Percentiles rank a stretch among this genome's conserved stretches.
Conservation (phyloP, 306 rosid genomes). For the Corylus americana region DNA sequence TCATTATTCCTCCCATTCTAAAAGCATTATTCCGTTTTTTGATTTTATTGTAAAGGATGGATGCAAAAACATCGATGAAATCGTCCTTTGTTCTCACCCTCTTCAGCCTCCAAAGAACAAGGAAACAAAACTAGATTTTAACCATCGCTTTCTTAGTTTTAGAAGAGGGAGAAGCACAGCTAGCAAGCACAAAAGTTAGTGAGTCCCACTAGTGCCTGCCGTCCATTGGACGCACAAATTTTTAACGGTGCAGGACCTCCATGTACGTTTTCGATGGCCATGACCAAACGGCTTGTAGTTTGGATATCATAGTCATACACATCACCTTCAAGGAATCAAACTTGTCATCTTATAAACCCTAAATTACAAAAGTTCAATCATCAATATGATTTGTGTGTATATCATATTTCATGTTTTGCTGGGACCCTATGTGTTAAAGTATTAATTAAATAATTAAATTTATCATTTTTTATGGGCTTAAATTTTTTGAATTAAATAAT, state of each 20-base stretch:
- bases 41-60: no score
- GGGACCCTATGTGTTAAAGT: slow-evolving; percentile 21
- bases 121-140: background rate
- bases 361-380: background rate
- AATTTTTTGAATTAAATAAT: no score
- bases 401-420: slow-evolving; percentile 5
- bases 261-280: slow-evolving; percentile 11
- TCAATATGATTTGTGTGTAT: slow-evolving; percentile 19
- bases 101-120: background rate
- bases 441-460: no score
- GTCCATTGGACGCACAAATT: slow-evolving; percentile 6
- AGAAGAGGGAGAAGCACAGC: background rate
- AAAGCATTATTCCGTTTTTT: no score
- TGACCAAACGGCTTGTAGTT: slow-evolving; percentile 21
- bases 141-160: background rate
- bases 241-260: background rate
- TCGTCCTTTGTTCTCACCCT: background rate
- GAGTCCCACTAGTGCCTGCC: slow-evolving; percentile 5
- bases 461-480: no score
- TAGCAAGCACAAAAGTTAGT: background rate
- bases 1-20: no score
- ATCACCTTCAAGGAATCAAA: slow-evolving; percentile 14
- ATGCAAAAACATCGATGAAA: background rate
- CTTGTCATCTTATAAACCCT: background rate
- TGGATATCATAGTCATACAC: slow-evolving; percentile 24